Evolutionary conservation across 2,329 filamentous ascomycete genomes (phyloP).

Genomic region (Raffaelea arxii): DNA sequence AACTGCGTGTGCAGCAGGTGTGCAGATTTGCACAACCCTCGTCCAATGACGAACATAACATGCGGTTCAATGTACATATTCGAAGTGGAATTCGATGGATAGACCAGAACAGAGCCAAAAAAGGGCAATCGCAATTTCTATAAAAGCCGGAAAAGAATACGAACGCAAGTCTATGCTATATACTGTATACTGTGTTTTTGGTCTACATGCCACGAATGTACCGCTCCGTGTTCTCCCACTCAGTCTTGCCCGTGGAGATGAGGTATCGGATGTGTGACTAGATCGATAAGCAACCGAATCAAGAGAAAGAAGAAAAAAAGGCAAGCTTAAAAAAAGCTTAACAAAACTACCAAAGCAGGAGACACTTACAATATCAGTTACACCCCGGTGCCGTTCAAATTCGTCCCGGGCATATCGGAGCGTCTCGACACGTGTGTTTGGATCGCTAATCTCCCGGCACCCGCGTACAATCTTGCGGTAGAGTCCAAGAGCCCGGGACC

Average conservation of each 20-base stretch:
- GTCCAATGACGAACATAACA: too few species aligned
- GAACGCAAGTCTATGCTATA: not conserved
- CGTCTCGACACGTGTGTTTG: constrained; percentile 43
- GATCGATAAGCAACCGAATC: too few species aligned
- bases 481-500: constrained; percentile 42
- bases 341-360: too few species aligned
- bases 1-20: too few species aligned
- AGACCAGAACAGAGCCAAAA: not conserved
- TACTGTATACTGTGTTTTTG: not conserved
- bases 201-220: constrained; percentile 33
- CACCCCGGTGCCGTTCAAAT: constrained; percentile 47
- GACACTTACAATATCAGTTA: constrained; percentile 44
- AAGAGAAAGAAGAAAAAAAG: too few species aligned
- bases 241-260: constrained; percentile 53
- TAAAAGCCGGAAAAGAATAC: not conserved
- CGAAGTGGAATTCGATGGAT: not conserved
- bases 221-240: constrained; percentile 54
- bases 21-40: too few species aligned
- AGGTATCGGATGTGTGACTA: constrained; percentile 54
- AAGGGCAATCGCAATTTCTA: too few species aligned
- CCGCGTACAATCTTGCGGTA: constrained; percentile 50
- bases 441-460: constrained; percentile 41
- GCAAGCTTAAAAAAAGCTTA: too few species aligned
- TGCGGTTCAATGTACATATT: too few species aligned
- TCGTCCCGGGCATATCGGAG: constrained; percentile 47